Base-by-base conservation (phyloP, 139 green algal species). In the Closterium sp. region DNA sequence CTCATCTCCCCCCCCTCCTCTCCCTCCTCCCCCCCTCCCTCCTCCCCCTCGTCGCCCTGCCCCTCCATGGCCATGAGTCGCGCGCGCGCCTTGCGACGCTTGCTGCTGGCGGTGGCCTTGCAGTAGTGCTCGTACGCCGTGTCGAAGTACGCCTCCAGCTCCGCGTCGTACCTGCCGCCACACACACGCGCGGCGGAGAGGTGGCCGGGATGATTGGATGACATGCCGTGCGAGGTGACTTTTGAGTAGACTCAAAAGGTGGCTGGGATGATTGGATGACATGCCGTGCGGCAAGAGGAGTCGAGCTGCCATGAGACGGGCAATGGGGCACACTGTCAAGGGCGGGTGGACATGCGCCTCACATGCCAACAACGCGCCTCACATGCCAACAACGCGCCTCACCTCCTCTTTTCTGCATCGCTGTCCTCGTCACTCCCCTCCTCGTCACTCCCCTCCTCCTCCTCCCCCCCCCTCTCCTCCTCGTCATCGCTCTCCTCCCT, bases 111-210 rank as follows among this genome's bases (percentile, higher is more conserved):
- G 16, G 76, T 89, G 87, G 91, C 64, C 85, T 97, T 81, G 90
- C 97, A 95, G 94, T 97, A 99, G 64, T 95, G 83, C 92, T 96
- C 93, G 95, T 99, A 99, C 8, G 94, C 95, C n/a, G 95, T 85
- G 85, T 99, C 97, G 89, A 99, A 91, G 33, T 97, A 96, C 83
- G 96, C 96, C 90, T 99, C 97, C 93, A 98, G 91, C 85, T 88
- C 28, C 32, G 25, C 87, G 1, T 84, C 32, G 35, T 89, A 89
- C 87, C 85, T 88, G 85, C 23, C 8, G 25, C 10, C 2, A 88
- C 84, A 87, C 25, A 31, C 25, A 33, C 10, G 84, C 8, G 23
- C 16, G 84, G 25, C 8, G 25, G 31, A 87, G n/a, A 33, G n/a
- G 84, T 87, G n/a, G 84, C 12, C 16, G n/a, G 31, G 84, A 87